Conservation (phyloP, 768 basidiomycete genomes). For the Lanmaoa pseudosensibilis region DNA sequence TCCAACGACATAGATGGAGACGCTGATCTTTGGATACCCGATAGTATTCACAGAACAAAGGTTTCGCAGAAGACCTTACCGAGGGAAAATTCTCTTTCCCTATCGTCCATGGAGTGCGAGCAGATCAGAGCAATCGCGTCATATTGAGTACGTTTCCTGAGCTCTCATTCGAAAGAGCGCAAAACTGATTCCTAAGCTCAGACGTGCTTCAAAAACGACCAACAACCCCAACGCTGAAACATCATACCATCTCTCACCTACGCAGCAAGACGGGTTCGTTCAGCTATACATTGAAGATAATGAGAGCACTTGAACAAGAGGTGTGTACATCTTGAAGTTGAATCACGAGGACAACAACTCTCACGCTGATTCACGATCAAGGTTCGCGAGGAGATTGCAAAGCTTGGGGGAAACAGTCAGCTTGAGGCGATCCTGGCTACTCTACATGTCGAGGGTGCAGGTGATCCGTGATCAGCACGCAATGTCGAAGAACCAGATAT, state of each 20-base stretch:
- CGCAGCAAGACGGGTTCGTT: constrained; percentile 77
- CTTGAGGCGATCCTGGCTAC: constrained; percentile 59
- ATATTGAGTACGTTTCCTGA: constrained; percentile 66
- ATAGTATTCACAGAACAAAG: constrained; percentile 65
- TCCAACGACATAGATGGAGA: background rate
- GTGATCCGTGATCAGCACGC: background rate
- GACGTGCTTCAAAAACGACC: constrained; percentile 94
- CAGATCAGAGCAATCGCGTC: constrained; percentile 74
- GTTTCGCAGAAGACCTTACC: constrained; percentile 72
- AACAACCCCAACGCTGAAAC: constrained; percentile 77
- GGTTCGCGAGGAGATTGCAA: constrained; percentile 62
- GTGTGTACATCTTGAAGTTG: constrained; percentile 8
- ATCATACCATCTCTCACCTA: constrained; percentile 79
- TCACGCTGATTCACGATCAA: constrained; percentile 3
- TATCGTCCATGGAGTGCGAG: constrained; percentile 75
- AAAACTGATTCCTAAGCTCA: constrained; percentile 29
- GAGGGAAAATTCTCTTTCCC: constrained; percentile 85
- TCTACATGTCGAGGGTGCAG: constrained; percentile 47
- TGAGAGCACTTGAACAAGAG: constrained; percentile 65
- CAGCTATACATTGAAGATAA: constrained; percentile 74
- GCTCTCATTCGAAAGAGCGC: background rate
- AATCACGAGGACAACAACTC: background rate
- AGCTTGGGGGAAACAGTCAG: constrained; percentile 74
- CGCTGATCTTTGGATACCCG: background rate
- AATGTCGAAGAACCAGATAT: background rate